phyloP scores from a whole-genome alignment of 2,329 filamentous ascomycete genomes.

The Thermochaetoides dissita region DNA sequence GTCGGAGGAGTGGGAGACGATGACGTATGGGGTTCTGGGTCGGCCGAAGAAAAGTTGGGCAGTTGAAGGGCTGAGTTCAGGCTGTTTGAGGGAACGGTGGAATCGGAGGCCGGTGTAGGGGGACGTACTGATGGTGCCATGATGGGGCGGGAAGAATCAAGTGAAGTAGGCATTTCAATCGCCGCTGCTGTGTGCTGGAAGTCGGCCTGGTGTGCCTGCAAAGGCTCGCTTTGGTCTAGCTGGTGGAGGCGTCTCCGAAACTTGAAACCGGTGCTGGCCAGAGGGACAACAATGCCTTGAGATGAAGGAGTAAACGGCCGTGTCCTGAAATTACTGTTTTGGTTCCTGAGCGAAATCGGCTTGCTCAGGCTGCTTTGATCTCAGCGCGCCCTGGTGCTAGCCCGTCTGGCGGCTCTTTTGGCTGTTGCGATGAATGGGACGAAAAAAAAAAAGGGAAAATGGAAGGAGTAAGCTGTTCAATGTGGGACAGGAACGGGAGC shows the following conservation, averaged over 20 bases:
- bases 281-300: neutral
- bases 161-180: slow-evolving; percentile 38
- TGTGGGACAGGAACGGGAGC: too few relatives aligned
- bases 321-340: neutral
- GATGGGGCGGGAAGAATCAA: slow-evolving; percentile 47
- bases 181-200: slow-evolving; percentile 1
- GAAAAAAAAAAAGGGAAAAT: too few relatives aligned
- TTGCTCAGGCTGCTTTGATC: neutral
- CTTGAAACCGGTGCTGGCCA: slow-evolving; percentile 5
- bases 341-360: neutral
- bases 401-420: too few relatives aligned
- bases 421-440: too few relatives aligned
- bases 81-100: neutral
- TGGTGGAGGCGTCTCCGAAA: slow-evolving; percentile 3
- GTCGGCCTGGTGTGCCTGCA: too few relatives aligned
- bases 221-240: too few relatives aligned
- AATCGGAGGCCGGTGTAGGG: slow-evolving; percentile 1
- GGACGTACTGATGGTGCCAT: slow-evolving; percentile 48
- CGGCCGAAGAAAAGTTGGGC: neutral
- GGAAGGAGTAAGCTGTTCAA: too few relatives aligned
- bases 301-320: neutral
- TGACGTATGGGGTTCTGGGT: too few relatives aligned
- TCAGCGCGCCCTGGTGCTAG: too few relatives aligned
- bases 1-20: neutral
- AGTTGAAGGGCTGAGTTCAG: neutral